Conservation (phyloP, 768 basidiomycete species). For the Psilocybe tampanensis region DNA sequence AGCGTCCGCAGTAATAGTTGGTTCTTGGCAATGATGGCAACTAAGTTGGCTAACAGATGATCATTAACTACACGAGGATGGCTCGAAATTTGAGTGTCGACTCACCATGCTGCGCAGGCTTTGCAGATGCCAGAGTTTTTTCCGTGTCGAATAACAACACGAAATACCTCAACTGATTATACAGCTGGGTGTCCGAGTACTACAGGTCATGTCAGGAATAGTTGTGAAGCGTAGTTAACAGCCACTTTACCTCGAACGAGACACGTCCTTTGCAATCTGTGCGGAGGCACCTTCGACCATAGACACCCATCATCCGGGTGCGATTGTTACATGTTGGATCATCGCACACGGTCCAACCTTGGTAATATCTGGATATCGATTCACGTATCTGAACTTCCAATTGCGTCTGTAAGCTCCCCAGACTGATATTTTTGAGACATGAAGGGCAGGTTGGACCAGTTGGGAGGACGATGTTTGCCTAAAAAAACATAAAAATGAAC, state of each 20-base stretch:
- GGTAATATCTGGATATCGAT: slow-evolving; percentile 81
- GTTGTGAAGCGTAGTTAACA: background rate
- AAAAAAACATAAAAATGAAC: background rate
- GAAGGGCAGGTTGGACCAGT: slow-evolving; percentile 72
- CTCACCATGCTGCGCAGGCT: slow-evolving; percentile 41
- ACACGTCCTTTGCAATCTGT: slow-evolving; percentile 71
- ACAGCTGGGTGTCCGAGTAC: slow-evolving; percentile 85
- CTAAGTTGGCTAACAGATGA: background rate
- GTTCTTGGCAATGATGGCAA: slow-evolving; percentile 53
- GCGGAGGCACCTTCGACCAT: slow-evolving; percentile 80
- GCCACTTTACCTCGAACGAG: slow-evolving; percentile 67
- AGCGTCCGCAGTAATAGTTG: slow-evolving; percentile 52
- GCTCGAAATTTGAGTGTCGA: background rate
- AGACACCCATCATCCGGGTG: slow-evolving; percentile 94
- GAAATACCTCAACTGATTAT: slow-evolving; percentile 90
- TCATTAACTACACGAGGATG: no score
- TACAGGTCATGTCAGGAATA: slow-evolving; percentile 30
- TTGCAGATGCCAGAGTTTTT: slow-evolving; percentile 56
- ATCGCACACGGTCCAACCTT: slow-evolving; percentile 87
- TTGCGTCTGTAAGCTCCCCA: slow-evolving; percentile 76
- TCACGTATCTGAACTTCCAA: slow-evolving; percentile 85
- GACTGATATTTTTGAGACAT: slow-evolving; percentile 56
- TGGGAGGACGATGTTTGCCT: slow-evolving; percentile 70
- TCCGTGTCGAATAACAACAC: slow-evolving; percentile 74
- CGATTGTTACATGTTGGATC: slow-evolving; percentile 82